These are phyloP conservation scores for Harringtonia lauricola DNA, from an alignment of 2,329 filamentous ascomycete genomes.

Conservation along the genomic window DNA sequence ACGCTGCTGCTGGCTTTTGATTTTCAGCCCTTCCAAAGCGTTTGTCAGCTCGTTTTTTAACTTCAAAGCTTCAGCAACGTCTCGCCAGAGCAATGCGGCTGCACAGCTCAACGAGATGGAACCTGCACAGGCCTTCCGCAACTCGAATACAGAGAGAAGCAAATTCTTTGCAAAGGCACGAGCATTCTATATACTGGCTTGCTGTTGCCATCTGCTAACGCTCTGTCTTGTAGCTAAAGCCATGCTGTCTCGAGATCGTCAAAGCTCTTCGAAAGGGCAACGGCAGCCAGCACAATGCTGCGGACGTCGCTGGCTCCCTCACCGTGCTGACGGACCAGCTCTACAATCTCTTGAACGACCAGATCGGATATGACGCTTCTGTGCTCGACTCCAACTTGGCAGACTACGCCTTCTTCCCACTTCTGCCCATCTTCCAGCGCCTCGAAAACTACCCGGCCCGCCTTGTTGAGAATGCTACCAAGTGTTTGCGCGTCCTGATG, in stretches of 20 bases:
- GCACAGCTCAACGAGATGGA: constrained; percentile 6
- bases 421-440: constrained; percentile 75
- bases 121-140: constrained; percentile 10
- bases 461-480: constrained; percentile 64
- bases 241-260: constrained; percentile 49
- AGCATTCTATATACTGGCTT: background rate
- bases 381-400: constrained; percentile 70
- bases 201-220: background rate
- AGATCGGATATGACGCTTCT: constrained; percentile 29
- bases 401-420: constrained; percentile 90
- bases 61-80: background rate
- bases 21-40: no score
- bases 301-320: constrained; percentile 30
- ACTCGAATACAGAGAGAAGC: constrained; percentile 13
- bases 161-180: constrained; percentile 17
- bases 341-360: constrained; percentile 31
- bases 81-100: background rate
- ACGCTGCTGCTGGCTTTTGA: background rate
- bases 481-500: constrained; percentile 64
- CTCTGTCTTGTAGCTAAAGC: constrained; percentile 41
- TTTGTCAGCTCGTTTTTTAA: no score
- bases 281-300: constrained; percentile 17
- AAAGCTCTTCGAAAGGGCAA: constrained; percentile 33
- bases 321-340: constrained; percentile 33
- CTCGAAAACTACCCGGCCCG: constrained; percentile 61